Percentiles rank a stretch among this genome's conserved stretches.
phyloP scores from a whole-genome alignment of 1,284 basidiomycete species.

The Austropuccinia psidii region DNA sequence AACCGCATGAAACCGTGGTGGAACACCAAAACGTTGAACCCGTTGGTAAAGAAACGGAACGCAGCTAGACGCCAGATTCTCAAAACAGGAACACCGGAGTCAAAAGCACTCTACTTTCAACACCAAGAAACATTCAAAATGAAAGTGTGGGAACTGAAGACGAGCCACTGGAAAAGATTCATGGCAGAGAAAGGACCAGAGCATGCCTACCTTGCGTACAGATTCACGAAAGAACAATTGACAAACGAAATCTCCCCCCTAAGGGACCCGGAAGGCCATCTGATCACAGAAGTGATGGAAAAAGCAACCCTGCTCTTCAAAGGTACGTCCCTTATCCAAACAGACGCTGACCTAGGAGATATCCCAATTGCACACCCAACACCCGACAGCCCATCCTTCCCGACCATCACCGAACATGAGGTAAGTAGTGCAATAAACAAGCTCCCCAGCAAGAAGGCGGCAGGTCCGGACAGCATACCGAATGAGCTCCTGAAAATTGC shows the following conservation, averaged over 20 bases:
- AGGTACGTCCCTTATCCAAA: slow-evolving; percentile 3
- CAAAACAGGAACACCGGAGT: neutral
- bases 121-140: neutral
- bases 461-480: neutral
- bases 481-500: slow-evolving; percentile 4
- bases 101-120: neutral
- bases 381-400: too few relatives aligned
- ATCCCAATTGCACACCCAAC: neutral
- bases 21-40: neutral
- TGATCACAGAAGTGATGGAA: neutral
- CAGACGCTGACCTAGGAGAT: neutral
- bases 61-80: neutral
- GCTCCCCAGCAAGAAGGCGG: slow-evolving; percentile 2
- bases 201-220: neutral
- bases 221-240: neutral
- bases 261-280: neutral
- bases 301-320: neutral
- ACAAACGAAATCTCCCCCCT: neutral
- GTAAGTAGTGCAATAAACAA: neutral
- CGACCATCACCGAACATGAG: neutral
- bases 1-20: neutral
- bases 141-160: neutral
- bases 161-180: neutral
- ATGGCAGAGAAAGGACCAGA: neutral
- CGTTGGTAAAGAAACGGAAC: neutral